Conservation (phyloP, 495 filamentous ascomycete genomes). For the Aspergillus bridgeri region DNA sequence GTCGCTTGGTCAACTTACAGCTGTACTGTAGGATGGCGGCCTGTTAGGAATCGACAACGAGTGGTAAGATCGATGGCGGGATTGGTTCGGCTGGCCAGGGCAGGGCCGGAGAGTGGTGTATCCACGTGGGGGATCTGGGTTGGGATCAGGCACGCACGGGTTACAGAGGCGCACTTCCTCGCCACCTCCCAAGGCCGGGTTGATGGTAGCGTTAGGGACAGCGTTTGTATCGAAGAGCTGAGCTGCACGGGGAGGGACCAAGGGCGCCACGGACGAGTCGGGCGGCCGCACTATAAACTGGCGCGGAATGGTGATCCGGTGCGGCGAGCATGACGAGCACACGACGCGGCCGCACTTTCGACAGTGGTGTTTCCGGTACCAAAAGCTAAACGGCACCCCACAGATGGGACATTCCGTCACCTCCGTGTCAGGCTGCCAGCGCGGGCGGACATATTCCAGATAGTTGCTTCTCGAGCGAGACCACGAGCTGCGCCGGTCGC, state of each 20-base stretch:
- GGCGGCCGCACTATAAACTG: slow-evolving; percentile 90
- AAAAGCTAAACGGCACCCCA: slow-evolving; percentile 71
- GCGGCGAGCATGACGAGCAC: slow-evolving; percentile 86
- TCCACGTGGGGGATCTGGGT: slow-evolving; percentile 57
- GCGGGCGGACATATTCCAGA: slow-evolving; percentile 50
- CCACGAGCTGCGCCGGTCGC: slow-evolving; percentile 12
- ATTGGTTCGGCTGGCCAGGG: slow-evolving; percentile 19
- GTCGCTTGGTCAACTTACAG: slow-evolving; percentile 8
- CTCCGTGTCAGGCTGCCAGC: slow-evolving; percentile 84
- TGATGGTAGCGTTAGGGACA: slow-evolving; percentile 22
- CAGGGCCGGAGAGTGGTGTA: slow-evolving; percentile 26
- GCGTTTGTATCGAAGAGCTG: slow-evolving; percentile 34
- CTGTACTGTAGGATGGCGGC: not conserved
- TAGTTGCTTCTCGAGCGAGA: slow-evolving; percentile 14
- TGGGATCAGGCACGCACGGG: slow-evolving; percentile 90
- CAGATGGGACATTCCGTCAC: slow-evolving; percentile 82
- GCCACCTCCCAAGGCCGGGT: slow-evolving; percentile 68
- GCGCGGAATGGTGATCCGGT: slow-evolving; percentile 89
- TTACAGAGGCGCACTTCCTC: slow-evolving; percentile 91
- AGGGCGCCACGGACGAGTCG: slow-evolving; percentile 26
- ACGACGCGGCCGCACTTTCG: slow-evolving; percentile 96
- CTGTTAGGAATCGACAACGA: slow-evolving; percentile 14
- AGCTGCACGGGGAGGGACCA: slow-evolving; percentile 17
- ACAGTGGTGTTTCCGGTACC: slow-evolving; percentile 89
- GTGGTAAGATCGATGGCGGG: slow-evolving; percentile 21